These are phyloP conservation scores for Hypericum perforatum DNA, from an alignment of 345 rosid genomes.

Conservation along the genomic window DNA sequence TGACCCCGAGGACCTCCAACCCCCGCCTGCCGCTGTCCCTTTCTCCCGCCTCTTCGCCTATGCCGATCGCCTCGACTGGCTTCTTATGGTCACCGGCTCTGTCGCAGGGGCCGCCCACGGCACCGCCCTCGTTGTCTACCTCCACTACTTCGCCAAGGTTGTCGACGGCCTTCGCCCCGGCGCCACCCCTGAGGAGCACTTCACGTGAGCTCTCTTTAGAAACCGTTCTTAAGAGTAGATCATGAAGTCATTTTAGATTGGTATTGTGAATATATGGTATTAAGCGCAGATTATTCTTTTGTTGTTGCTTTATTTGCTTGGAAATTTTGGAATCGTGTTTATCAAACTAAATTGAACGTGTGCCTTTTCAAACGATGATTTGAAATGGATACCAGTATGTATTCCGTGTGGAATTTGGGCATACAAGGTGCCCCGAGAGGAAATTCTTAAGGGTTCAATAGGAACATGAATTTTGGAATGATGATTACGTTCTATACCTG, in stretches of 20 bases:
- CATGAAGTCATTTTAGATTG: conserved; percentile 9
- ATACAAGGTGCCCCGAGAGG: too few species aligned
- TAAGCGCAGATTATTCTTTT: too few species aligned
- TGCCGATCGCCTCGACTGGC: conserved; percentile 79
- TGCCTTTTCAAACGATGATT: too few species aligned
- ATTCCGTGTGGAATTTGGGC: too few species aligned
- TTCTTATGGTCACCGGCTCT: too few species aligned
- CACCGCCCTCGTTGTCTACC: conserved; percentile 84
- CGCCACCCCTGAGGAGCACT: conserved; percentile 24
- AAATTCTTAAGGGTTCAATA: too few species aligned
- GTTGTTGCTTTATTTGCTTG: too few species aligned
- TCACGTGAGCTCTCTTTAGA: conserved; percentile 38
- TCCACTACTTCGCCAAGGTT: conserved; percentile 90
- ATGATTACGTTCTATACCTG: too few species aligned
- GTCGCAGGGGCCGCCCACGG: conserved; percentile 96
- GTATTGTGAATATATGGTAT: conserved; percentile 7
- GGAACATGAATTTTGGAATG: too few species aligned
- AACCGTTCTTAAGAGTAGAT: conserved; percentile 11
- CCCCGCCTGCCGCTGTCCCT: conserved; percentile 95
- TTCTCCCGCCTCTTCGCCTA: conserved; percentile 73
- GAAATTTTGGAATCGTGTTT: too few species aligned
- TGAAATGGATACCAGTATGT: too few species aligned
- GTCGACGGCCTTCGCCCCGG: conserved; percentile 53
- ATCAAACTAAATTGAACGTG: too few species aligned
- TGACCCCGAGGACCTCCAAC: conserved; percentile 79